Percentiles rank a stretch among this genome's conserved stretches.
phyloP scores from a whole-genome alignment of 208 protist genomes.

The Trypanosoma melophagium region DNA sequence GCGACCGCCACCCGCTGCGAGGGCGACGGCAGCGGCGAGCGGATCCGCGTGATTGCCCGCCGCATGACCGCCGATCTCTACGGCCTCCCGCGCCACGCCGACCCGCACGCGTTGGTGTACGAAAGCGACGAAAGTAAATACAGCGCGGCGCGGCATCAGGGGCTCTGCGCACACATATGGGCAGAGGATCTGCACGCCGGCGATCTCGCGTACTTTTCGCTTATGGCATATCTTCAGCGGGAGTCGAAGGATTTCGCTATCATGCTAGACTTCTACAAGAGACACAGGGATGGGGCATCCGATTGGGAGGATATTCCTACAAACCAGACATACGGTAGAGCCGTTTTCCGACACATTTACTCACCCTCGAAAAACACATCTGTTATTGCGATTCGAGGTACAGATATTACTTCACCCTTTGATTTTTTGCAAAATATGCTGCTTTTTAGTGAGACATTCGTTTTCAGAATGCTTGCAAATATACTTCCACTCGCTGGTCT shows the following conservation, averaged over 20 bases:
- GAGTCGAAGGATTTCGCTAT: constrained; percentile 19
- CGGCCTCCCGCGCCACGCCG: constrained; percentile 2
- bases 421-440: constrained; percentile 35
- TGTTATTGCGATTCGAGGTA: constrained; percentile 37
- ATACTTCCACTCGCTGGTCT: constrained; percentile 23
- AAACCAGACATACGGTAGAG: constrained; percentile 22
- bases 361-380: constrained; percentile 26
- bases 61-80: constrained; percentile 24
- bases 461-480: constrained; percentile 29
- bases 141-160: constrained; percentile 1
- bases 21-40: constrained; percentile 4
- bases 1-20: constrained; percentile 17
- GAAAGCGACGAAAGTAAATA: constrained; percentile 14
- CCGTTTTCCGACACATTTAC: constrained; percentile 29
- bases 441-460: constrained; percentile 26
- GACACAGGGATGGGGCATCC: constrained; percentile 17
- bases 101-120: constrained; percentile 8
- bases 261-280: constrained; percentile 26
- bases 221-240: constrained; percentile 23
- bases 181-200: constrained; percentile 17
- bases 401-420: constrained; percentile 27
- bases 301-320: constrained; percentile 24
- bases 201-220: constrained; percentile 28
- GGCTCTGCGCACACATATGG: constrained; percentile 17
- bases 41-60: constrained; percentile 19